Conservation (phyloP, 129 eudicot genomes). For the Ambrosia artemisiifolia region DNA sequence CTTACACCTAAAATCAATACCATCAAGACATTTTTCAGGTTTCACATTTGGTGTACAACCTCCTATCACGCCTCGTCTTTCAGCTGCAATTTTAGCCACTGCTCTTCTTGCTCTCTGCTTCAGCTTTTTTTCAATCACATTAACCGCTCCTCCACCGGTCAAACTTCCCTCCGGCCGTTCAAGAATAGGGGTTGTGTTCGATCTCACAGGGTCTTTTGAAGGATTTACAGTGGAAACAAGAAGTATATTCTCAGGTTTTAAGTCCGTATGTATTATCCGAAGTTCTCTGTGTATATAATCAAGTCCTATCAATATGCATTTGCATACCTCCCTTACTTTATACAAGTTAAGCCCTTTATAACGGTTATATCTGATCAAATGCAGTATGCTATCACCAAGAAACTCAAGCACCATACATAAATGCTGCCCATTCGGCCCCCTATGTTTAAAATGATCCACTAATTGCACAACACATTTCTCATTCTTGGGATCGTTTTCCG, state of each 20-base stretch:
- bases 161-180: constrained; percentile 79
- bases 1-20: constrained; percentile 77
- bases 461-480: constrained; percentile 62
- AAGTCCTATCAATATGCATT: constrained; percentile 76
- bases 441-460: constrained; percentile 88
- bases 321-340: constrained; percentile 83
- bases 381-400: constrained; percentile 92
- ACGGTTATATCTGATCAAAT: constrained; percentile 68
- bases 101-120: constrained; percentile 95
- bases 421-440: constrained; percentile 97
- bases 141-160: constrained; percentile 59
- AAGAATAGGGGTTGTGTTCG: constrained; percentile 69
- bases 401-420: constrained; percentile 95
- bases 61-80: constrained; percentile 59
- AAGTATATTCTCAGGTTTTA: constrained; percentile 96
- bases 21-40: constrained; percentile 76
- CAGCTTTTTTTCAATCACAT: constrained; percentile 67
- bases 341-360: constrained; percentile 81
- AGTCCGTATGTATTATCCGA: constrained; percentile 74
- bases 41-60: constrained; percentile 46
- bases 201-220: constrained; percentile 77
- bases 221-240: constrained; percentile 79
- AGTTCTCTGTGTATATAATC: constrained; percentile 87
- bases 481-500: constrained; percentile 70
- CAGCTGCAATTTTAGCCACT: constrained; percentile 74